A percentile compares a stretch with the other conserved stretches of the same genome.
Conservation (phyloP, 2,329 filamentous ascomycete genomes). For the Pezizomycotina sp. region DNA sequence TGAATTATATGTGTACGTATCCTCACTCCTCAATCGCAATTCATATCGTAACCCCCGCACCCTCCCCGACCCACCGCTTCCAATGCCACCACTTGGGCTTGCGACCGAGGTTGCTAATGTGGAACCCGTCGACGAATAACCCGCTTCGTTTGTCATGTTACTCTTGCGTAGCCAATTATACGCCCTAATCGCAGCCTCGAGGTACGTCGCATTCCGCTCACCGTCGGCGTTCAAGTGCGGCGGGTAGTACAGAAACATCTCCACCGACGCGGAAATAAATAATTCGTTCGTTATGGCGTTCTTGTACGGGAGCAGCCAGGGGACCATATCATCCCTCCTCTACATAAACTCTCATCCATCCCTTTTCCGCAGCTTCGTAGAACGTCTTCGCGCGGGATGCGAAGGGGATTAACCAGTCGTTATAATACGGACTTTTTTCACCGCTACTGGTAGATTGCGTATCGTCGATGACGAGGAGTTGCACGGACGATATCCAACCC, state of each 20-base stretch:
- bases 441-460: constrained; percentile 8
- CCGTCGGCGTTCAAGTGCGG: constrained; percentile 13
- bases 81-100: constrained; percentile 41
- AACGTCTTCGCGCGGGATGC: constrained; percentile 71
- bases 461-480: constrained; percentile 40
- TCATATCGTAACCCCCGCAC: constrained; percentile 46
- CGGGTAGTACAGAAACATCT: constrained; percentile 81
- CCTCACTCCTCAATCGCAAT: constrained; percentile 69
- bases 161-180: constrained; percentile 66
- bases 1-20: constrained; percentile 96
- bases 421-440: constrained; percentile 9
- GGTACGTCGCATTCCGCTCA: constrained; percentile 44
- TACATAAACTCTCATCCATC: constrained; percentile 69
- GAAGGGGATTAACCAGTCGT: constrained; percentile 53
- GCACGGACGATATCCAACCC: constrained; percentile 69
- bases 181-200: constrained; percentile 56
- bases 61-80: too few relatives aligned
- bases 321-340: constrained; percentile 84
- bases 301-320: constrained; percentile 68
- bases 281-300: constrained; percentile 93
- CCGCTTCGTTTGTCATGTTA: constrained; percentile 62
- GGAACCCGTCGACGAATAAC: constrained; percentile 80
- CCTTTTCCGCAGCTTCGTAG: constrained; percentile 60
- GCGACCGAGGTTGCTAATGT: constrained; percentile 44
- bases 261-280: constrained; percentile 66